phyloP scores from a whole-genome alignment of 371 early-diverging fungal genomes.

The Choanephora cucurbitarum region DNA sequence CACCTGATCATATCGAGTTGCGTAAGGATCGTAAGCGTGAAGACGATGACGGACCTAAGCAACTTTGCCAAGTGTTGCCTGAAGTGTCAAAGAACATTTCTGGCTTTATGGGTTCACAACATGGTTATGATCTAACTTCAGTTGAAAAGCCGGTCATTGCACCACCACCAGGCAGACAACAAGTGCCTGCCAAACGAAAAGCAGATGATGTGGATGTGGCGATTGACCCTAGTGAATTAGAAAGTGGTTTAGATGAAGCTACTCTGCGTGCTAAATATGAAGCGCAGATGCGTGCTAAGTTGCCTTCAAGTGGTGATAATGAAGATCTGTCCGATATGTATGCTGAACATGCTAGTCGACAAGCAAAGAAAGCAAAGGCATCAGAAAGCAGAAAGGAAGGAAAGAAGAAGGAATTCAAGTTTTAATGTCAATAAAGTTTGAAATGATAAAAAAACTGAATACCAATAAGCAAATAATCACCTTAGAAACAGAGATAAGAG shows the following conservation, averaged over 20 bases:
- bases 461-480: slow-evolving; percentile 9
- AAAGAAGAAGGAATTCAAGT: slow-evolving; percentile 76
- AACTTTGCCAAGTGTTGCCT: slow-evolving; percentile 88
- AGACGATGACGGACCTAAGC: slow-evolving; percentile 69
- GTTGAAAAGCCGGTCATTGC: slow-evolving; percentile 34
- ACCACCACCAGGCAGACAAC: slow-evolving; percentile 14
- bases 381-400: slow-evolving; percentile 55
- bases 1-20: slow-evolving; percentile 90
- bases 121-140: slow-evolving; percentile 81
- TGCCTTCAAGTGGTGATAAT: slow-evolving; percentile 35
- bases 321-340: slow-evolving; percentile 89
- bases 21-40: slow-evolving; percentile 71
- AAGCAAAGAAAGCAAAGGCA: slow-evolving; percentile 69
- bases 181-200: slow-evolving; percentile 50
- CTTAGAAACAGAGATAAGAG: too few species aligned
- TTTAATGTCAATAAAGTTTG: slow-evolving; percentile 41
- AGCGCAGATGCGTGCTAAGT: slow-evolving; percentile 56
- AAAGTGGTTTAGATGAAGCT: slow-evolving; percentile 69
- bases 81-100: slow-evolving; percentile 73
- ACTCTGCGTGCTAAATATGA: slow-evolving; percentile 74
- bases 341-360: slow-evolving; percentile 78
- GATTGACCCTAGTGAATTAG: slow-evolving; percentile 78
- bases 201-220: slow-evolving; percentile 69
- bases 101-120: slow-evolving; percentile 95
- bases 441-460: slow-evolving; percentile 16